These are phyloP conservation scores for Podospora pseudocomata DNA, from an alignment of 495 filamentous ascomycete genomes.

Conservation along the genomic window DNA sequence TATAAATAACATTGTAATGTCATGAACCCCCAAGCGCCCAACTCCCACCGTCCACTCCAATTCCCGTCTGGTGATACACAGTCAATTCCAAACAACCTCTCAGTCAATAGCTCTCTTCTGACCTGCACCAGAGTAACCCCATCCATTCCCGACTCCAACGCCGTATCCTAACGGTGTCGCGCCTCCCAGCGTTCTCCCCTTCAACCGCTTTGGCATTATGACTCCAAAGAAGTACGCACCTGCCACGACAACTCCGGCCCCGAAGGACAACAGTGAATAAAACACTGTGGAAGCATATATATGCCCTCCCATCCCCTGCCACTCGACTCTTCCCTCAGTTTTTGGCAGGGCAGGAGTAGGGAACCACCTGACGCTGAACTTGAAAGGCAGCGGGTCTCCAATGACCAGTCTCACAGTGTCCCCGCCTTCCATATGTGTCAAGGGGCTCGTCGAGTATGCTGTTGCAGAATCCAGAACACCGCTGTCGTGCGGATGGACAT, in stretches of 20 bases:
- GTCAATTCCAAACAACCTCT: not conserved
- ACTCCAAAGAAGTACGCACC: conserved; percentile 61
- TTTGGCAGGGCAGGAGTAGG: conserved; percentile 64
- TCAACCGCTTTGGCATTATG: conserved; percentile 54
- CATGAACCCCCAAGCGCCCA: not conserved
- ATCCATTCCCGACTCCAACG: conserved; percentile 49
- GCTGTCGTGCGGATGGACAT: conserved; percentile 52
- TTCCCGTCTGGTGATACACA: not conserved
- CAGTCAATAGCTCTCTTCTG: conserved; percentile 45
- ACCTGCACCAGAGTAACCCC: conserved; percentile 40
- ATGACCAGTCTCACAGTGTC: conserved; percentile 67
- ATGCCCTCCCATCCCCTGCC: conserved; percentile 62
- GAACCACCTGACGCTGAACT: conserved; percentile 83
- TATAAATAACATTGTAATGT: not conserved
- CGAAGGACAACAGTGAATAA: conserved; percentile 58
- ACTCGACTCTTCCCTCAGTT: conserved; percentile 51
- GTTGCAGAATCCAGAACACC: conserved; percentile 79
- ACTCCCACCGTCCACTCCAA: not conserved
- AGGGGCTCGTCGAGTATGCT: conserved; percentile 78
- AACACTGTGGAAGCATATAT: conserved; percentile 63
- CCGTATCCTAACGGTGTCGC: conserved; percentile 54
- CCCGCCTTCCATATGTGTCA: conserved; percentile 54
- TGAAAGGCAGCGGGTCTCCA: conserved; percentile 77
- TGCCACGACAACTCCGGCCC: conserved; percentile 51
- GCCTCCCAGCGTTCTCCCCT: conserved; percentile 48